Percentiles rank a stretch among this genome's conserved stretches.
Evolutionary conservation across 176 grass and related monocot species (phyloP).

Genomic region (Olyra latifolia): DNA sequence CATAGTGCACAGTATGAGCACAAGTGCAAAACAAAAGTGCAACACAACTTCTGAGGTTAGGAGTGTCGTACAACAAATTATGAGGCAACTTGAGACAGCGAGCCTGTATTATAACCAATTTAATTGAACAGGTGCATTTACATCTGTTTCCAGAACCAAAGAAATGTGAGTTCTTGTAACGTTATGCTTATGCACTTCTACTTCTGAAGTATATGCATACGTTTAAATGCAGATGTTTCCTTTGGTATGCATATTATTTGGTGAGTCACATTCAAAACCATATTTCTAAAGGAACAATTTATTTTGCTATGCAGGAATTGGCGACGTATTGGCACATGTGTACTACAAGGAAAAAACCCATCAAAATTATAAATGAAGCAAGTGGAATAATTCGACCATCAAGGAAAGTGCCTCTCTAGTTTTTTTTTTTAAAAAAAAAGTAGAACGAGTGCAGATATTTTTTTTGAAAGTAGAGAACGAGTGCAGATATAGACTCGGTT

Average conservation of each 20-base stretch:
- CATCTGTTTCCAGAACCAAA: background rate
- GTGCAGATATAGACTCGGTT: background rate
- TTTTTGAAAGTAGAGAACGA: background rate
- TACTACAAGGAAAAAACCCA: slow-evolving; percentile 54
- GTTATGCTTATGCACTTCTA: background rate
- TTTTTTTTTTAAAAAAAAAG: background rate
- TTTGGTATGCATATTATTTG: background rate
- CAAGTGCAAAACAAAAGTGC: background rate
- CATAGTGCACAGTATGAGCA: background rate
- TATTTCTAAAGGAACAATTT: background rate
- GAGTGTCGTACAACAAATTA: background rate
- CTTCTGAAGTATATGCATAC: background rate
- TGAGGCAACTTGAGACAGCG: background rate
- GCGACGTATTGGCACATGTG: slow-evolving; percentile 49
- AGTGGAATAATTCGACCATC: slow-evolving; percentile 67
- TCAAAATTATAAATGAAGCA: slow-evolving; percentile 66
- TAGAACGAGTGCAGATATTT: no score
- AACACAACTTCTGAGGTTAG: background rate
- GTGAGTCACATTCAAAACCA: background rate
- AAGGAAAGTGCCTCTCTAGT: slow-evolving; percentile 38
- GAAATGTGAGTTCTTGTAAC: background rate
- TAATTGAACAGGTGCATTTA: background rate
- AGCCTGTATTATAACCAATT: background rate
- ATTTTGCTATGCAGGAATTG: slow-evolving; percentile 55
- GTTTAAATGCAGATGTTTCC: slow-evolving; percentile 13